Percentiles rank a stretch among this genome's conserved stretches.
Evolutionary conservation across 177 flowering plant species (phyloP).

Genomic region (Telopea speciosissima): DNA sequence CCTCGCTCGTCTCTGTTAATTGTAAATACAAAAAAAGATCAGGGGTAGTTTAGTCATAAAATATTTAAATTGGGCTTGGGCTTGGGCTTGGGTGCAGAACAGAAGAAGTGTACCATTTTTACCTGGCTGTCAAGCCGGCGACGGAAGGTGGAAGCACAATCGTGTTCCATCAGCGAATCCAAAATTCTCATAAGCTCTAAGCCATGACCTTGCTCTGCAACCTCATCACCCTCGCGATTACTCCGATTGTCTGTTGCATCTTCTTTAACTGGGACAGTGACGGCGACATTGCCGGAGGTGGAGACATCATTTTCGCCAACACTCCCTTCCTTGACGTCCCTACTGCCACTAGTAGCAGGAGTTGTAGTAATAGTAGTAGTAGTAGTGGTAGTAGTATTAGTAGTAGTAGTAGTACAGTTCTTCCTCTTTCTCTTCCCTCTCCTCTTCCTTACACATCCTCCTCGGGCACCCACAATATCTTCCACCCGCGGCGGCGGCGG

Average conservation of each 20-base stretch:
- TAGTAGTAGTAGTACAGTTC: conserved; percentile 14
- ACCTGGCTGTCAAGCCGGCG: conserved; percentile 80
- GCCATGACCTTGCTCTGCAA: conserved; percentile 6
- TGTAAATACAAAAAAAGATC: no score
- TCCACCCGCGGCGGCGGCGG: neutral
- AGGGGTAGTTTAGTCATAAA: no score
- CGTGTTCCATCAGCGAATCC: conserved; percentile 31
- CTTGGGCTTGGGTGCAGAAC: no score
- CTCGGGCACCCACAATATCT: conserved; percentile 14
- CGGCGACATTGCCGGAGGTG: conserved; percentile 25
- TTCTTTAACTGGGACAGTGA: conserved; percentile 30
- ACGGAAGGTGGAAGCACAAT: conserved; percentile 42
- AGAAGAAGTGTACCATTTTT: no score
- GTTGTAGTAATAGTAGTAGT: no score
- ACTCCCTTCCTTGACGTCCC: conserved; percentile 41
- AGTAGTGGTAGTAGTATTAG: no score
- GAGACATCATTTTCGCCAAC: conserved; percentile 27
- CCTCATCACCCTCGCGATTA: conserved; percentile 12
- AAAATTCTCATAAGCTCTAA: conserved; percentile 40
- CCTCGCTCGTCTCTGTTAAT: conserved; percentile 28
- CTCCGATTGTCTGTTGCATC: conserved; percentile 25
- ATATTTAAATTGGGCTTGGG: no score
- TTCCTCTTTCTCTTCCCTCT: conserved; percentile 86
- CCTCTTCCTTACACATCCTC: conserved; percentile 34
- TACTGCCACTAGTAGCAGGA: neutral